Conservation (phyloP, 225 moss, liverwort and hornwort species). For the Thuidium tamariscinum region DNA sequence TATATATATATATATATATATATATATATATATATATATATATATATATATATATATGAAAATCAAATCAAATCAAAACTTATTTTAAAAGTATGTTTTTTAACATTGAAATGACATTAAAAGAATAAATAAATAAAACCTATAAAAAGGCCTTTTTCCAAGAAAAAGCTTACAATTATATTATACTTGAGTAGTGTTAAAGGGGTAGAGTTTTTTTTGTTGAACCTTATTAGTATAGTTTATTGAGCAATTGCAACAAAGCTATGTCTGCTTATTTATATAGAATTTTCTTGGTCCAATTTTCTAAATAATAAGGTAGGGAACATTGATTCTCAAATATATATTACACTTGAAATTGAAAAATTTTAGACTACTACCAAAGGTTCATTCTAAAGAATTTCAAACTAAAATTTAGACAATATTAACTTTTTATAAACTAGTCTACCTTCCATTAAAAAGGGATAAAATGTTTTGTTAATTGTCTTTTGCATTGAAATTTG, state of each 20-base stretch:
- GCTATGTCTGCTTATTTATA: no score
- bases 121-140: not conserved
- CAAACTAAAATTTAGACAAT: fast-evolving
- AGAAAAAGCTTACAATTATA: not conserved
- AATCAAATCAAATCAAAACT: no score
- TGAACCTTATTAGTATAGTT: no score
- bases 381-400: not conserved
- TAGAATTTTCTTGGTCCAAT: no score
- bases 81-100: not conserved
- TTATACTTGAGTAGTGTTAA: no score
- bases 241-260: no score
- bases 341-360: not conserved
- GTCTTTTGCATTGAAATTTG: not conserved
- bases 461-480: not conserved
- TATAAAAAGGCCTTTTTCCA: not conserved
- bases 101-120: not conserved
- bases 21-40: no score
- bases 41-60: no score
- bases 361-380: not conserved
- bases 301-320: not conserved
- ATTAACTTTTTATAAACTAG: not conserved
- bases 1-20: no score
- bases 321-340: not conserved
- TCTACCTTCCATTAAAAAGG: not conserved
- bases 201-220: no score